A percentile compares a stretch with the other conserved stretches of the same genome.
Conservation (phyloP, 176 grass and related monocot species). For the Avena insularis region DNA sequence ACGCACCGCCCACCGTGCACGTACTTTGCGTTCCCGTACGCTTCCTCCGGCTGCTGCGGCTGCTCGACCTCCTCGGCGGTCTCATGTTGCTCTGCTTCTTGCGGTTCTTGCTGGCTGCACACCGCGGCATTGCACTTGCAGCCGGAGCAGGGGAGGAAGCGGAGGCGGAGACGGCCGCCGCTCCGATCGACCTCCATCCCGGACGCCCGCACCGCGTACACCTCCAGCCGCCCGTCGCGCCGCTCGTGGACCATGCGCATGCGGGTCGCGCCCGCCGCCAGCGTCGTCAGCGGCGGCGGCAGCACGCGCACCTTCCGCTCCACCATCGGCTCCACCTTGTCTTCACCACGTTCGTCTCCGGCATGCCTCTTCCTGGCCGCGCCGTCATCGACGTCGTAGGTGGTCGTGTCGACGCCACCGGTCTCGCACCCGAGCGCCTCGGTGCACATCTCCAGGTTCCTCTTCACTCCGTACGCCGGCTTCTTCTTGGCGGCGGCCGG, state of each 20-base stretch:
- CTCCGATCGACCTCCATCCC: conserved; percentile 63
- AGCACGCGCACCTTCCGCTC: conserved; percentile 34
- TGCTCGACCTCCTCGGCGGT: neutral
- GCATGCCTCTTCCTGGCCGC: conserved; percentile 36
- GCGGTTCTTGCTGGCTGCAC: conserved; percentile 21
- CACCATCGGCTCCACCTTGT: neutral
- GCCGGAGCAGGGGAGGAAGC: conserved; percentile 19
- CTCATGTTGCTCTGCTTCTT: neutral
- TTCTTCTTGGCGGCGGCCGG: conserved; percentile 27
- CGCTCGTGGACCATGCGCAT: conserved; percentile 61
- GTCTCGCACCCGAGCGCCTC: conserved; percentile 87
- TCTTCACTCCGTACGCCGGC: conserved; percentile 39
- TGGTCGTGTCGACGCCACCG: conserved; percentile 54
- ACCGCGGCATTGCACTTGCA: conserved; percentile 18
- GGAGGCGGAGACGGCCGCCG: conserved; percentile 66
- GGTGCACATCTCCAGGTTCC: conserved; percentile 68
- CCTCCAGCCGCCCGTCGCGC: conserved; percentile 60
- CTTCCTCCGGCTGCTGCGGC: neutral
- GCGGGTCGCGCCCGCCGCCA: conserved; percentile 33
- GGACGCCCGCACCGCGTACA: conserved; percentile 52
- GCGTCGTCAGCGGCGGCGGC: conserved; percentile 69
- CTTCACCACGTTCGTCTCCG: neutral
- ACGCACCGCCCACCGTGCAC: conserved; percentile 49
- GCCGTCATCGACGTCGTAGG: neutral
- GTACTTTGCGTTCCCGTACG: conserved; percentile 40